A percentile compares a stretch with the other conserved stretches of the same genome.
These are phyloP conservation scores for Populus tomentosa DNA, from an alignment of 441 rosid species.

Conservation along the genomic window DNA sequence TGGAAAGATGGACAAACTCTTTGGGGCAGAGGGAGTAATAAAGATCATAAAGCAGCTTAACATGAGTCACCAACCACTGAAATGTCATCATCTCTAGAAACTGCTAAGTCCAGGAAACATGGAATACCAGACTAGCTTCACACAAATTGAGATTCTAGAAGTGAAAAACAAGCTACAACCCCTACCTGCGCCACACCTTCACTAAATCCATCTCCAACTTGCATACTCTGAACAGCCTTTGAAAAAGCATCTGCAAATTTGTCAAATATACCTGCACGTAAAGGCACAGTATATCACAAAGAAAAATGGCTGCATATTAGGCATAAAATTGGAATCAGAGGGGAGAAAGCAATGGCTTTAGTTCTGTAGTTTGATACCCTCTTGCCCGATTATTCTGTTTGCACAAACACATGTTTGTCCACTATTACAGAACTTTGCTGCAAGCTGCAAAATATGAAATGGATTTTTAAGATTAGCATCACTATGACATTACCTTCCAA, in stretches of 20 bases:
- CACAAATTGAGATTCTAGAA: conserved; percentile 1
- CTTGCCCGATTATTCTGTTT: conserved; percentile 88
- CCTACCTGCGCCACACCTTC: conserved; percentile 76
- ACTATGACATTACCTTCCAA: neutral
- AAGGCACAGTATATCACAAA: conserved; percentile 6
- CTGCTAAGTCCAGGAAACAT: neutral
- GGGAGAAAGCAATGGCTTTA: neutral
- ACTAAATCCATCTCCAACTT: conserved; percentile 90
- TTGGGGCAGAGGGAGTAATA: neutral
- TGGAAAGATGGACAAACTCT: too few species aligned
- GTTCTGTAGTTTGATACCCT: conserved; percentile 44
- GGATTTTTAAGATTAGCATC: neutral
- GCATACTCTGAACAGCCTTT: conserved; percentile 74
- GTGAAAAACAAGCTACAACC: neutral
- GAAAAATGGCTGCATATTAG: neutral
- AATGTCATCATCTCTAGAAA: neutral
- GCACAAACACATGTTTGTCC: conserved; percentile 71
- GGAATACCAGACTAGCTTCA: neutral
- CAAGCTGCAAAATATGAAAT: conserved; percentile 60
- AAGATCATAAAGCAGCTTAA: neutral
- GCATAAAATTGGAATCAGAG: too few species aligned
- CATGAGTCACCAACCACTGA: neutral
- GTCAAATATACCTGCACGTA: conserved; percentile 78
- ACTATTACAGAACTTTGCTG: conserved; percentile 50
- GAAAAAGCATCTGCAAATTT: conserved; percentile 81